Base-by-base conservation (phyloP, 306 rosid species). In the Crataegus laevigata region DNA sequence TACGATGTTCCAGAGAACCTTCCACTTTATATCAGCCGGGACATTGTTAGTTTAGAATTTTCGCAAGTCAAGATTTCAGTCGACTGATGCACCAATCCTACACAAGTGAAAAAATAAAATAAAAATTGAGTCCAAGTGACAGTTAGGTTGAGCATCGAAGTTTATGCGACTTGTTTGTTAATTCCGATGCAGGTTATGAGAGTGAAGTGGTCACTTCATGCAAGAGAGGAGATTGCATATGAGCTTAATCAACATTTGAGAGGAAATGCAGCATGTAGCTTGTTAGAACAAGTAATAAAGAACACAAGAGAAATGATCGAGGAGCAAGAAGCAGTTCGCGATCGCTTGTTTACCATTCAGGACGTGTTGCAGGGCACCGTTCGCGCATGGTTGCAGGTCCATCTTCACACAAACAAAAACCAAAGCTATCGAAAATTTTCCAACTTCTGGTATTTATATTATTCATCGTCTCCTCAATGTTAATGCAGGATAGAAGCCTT, bases 321-420 rank as follows among this genome's bases (percentile, higher is more conserved):
- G 77, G 98, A 94, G 86, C 97, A 94, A 86, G 98, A 94, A 89
- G 97, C 98, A 59, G 98, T 87, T 79, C 94, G 97, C 14, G 97
- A 86, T 26, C 97, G 98, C 72, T 79, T 94, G 72, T 91, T 94
- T 77, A 94, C 96, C 71, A 91, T 94, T 86, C 96, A 94, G 84
- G 97, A 94, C 75, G 98, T 94, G 64, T 87, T 90, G 96, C 96
- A 91, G 83, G 90, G 98, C 85, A 91, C 76, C 19, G 89, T 94
- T 72, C 96, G 97, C 29, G 93, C 98, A 69, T 94, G 98, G 98
- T 80, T 94, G 84, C 98, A 94, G 96, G 98, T 90, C 74, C 38
- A 72, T 22, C 24, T 24, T 57, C 73, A 28, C 29, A 28, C 29
- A 28, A 28, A 28, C 29, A 28, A 28, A 28, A 28, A 28, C 29